Evolutionary conservation across 2,329 filamentous ascomycete genomes (phyloP).

Genomic region (Ophiocordyceps camponoti-rufipedis): DNA sequence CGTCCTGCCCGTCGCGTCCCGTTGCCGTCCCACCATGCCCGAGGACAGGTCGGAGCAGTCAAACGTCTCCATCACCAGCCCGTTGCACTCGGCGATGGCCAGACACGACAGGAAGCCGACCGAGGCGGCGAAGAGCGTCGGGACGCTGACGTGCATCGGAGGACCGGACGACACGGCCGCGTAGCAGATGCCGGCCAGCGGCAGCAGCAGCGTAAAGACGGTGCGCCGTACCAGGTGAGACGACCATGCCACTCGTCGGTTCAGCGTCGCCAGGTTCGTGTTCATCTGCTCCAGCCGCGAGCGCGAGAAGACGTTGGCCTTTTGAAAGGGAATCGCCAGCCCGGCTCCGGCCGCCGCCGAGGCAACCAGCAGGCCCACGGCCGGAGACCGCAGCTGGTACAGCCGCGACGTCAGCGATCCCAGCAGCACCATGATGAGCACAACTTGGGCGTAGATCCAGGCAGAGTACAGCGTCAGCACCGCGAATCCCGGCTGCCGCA

Average conservation of each 20-base stretch:
- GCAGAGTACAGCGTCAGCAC: slow-evolving; percentile 53
- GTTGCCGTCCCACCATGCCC: slow-evolving; percentile 43
- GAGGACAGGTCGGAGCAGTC: slow-evolving; percentile 66
- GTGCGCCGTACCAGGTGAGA: slow-evolving; percentile 53
- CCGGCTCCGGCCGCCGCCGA: slow-evolving; percentile 51
- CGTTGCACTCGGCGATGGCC: slow-evolving; percentile 58
- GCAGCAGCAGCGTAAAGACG: slow-evolving; percentile 48
- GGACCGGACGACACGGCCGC: slow-evolving; percentile 47
- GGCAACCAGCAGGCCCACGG: slow-evolving; percentile 48
- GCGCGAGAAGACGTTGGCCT: slow-evolving; percentile 50
- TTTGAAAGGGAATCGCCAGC: slow-evolving; percentile 54
- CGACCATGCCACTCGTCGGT: slow-evolving; percentile 47
- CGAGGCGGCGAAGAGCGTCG: slow-evolving; percentile 44
- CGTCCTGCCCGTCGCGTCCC: slow-evolving; percentile 17
- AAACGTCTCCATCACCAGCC: slow-evolving; percentile 64
- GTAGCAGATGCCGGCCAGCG: slow-evolving; percentile 48
- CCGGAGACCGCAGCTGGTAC: slow-evolving; percentile 44
- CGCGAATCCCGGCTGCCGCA: slow-evolving; percentile 56
- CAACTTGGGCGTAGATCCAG: slow-evolving; percentile 65
- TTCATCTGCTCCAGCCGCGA: slow-evolving; percentile 38
- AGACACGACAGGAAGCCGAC: slow-evolving; percentile 56
- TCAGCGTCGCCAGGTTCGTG: slow-evolving; percentile 49
- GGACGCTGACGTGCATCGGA: slow-evolving; percentile 39
- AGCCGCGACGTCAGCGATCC: slow-evolving; percentile 52
- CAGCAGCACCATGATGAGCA: slow-evolving; percentile 53